Conservation (phyloP, 2,329 filamentous ascomycete species). For the Trichophyton verrucosum region DNA sequence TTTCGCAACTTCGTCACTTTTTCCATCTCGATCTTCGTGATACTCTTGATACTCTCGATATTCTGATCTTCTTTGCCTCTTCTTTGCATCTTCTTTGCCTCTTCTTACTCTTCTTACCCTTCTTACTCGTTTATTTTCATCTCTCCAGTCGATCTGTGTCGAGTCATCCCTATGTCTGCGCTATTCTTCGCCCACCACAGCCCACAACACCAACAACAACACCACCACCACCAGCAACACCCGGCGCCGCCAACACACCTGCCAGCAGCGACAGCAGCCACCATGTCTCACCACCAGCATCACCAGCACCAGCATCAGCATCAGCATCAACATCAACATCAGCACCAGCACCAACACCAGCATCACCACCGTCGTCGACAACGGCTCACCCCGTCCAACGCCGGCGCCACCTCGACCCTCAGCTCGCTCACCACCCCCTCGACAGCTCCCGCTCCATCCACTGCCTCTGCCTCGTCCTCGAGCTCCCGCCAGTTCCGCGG, state of each 20-base stretch:
- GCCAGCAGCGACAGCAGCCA: conserved; percentile 21
- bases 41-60: not conserved
- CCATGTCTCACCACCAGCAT: conserved; percentile 46
- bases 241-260: conserved; percentile 35
- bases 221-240: conserved; percentile 27
- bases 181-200: conserved; percentile 21
- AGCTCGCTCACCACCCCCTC: not conserved
- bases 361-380: conserved; percentile 75
- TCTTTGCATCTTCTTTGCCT: conserved; percentile 15
- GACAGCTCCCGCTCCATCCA: not conserved
- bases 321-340: conserved; percentile 53
- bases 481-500: conserved; percentile 62
- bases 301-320: conserved; percentile 68
- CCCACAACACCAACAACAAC: conserved; percentile 36
- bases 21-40: not conserved
- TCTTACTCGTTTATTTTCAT: conserved; percentile 10
- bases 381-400: conserved; percentile 53
- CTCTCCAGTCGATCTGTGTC: not conserved
- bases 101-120: conserved; percentile 17
- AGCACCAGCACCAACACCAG: conserved; percentile 54
- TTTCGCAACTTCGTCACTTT: conserved; percentile 2
- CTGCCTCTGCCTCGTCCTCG: not conserved
- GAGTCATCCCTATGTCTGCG: conserved; percentile 1
- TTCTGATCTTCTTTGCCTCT: not conserved
- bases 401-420: not conserved